Percentiles rank a stretch among this genome's conserved stretches.
These are phyloP conservation scores for Rhizodiscina lignyota DNA, from an alignment of 495 filamentous ascomycete species.

Conservation along the genomic window DNA sequence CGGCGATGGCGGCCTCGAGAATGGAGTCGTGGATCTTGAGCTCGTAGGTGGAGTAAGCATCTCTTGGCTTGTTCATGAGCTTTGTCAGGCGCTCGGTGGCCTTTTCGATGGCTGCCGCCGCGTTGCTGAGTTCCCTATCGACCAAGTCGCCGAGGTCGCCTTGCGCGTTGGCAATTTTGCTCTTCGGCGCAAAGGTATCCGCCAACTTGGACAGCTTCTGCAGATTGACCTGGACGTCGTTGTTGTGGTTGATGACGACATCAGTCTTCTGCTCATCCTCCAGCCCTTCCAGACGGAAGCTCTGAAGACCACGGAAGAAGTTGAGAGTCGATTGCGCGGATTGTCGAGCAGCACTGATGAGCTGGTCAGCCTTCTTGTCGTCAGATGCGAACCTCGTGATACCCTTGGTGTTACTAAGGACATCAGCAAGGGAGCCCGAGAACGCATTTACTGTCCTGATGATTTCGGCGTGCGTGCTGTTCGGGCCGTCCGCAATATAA, in stretches of 20 bases:
- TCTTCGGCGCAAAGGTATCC: slow-evolving; percentile 76
- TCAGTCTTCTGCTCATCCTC: slow-evolving; percentile 81
- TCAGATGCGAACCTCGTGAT: slow-evolving; percentile 86
- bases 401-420: slow-evolving; percentile 91
- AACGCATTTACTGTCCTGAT: slow-evolving; percentile 88
- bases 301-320: slow-evolving; percentile 89
- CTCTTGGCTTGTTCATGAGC: slow-evolving; percentile 83
- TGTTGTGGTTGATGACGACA: slow-evolving; percentile 89
- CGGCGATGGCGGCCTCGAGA: slow-evolving; percentile 81
- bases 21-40: slow-evolving; percentile 88
- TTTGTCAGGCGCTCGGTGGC: slow-evolving; percentile 77
- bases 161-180: slow-evolving; percentile 53
- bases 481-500: slow-evolving; percentile 91
- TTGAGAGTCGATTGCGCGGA: slow-evolving; percentile 79
- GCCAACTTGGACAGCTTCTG: slow-evolving; percentile 84
- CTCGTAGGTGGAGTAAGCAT: slow-evolving; percentile 93
- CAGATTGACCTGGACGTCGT: slow-evolving; percentile 82
- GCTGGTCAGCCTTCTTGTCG: slow-evolving; percentile 77
- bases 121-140: slow-evolving; percentile 77
- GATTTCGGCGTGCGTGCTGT: slow-evolving; percentile 76
- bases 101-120: slow-evolving; percentile 89
- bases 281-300: slow-evolving; percentile 80
- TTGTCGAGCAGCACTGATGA: slow-evolving; percentile 64
- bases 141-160: slow-evolving; percentile 90
- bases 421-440: slow-evolving; percentile 78